These are phyloP conservation scores for Erodium chrysanthum DNA, from an alignment of 441 rosid genomes.

Conservation along the genomic window DNA sequence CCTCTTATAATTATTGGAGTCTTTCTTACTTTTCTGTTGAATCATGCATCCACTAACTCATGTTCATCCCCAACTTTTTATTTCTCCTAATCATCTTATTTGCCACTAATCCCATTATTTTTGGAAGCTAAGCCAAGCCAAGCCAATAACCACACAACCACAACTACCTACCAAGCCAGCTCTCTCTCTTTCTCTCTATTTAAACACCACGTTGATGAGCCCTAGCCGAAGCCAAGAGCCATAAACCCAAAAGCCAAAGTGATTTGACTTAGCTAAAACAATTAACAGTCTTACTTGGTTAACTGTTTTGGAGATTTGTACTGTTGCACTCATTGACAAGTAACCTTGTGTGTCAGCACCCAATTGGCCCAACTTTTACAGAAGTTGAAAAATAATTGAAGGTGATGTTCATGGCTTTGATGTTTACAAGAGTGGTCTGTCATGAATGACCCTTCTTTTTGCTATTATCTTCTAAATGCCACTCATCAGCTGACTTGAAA, in stretches of 20 bases:
- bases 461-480: not conserved
- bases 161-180: too few relatives aligned
- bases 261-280: conserved; percentile 1
- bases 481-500: not conserved
- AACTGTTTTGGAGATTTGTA: conserved; percentile 8
- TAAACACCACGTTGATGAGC: not conserved
- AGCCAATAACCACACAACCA: too few relatives aligned
- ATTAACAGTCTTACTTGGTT: not conserved
- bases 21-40: conserved; percentile 21
- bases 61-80: conserved; percentile 25
- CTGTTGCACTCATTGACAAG: conserved; percentile 4
- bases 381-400: not conserved
- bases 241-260: not conserved
- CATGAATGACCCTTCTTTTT: conserved; percentile 5
- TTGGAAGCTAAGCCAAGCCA: conserved; percentile 18
- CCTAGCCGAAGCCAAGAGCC: conserved; percentile 7
- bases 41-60: conserved; percentile 36
- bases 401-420: not conserved
- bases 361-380: not conserved
- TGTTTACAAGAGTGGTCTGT: not conserved
- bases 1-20: conserved; percentile 26
- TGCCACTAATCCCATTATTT: conserved; percentile 25
- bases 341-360: not conserved
- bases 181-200: too few relatives aligned
- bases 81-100: conserved; percentile 20